phyloP scores from a whole-genome alignment of 352 stramenopile species.

The Blastocystis sp. region DNA sequence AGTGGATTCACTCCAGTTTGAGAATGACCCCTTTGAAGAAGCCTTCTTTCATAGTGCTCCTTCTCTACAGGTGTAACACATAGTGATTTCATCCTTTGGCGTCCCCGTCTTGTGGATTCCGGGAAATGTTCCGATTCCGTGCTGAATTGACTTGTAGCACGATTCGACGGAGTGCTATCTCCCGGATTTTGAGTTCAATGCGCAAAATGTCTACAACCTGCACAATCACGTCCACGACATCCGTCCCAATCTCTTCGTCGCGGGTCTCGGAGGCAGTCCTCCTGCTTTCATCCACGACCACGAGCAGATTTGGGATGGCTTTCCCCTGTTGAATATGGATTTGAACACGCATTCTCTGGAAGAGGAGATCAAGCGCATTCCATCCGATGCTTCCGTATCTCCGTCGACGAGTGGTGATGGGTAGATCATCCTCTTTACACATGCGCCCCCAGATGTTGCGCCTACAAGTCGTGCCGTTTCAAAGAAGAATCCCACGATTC shows the following conservation, averaged over 20 bases:
- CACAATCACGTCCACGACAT: constrained; percentile 22
- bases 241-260: constrained; percentile 2
- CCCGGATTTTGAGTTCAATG: not conserved
- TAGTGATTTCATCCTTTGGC: not conserved
- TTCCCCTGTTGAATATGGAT: not conserved
- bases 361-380: not conserved
- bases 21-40: not conserved
- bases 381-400: constrained; percentile 26
- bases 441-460: constrained; percentile 2
- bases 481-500: not conserved
- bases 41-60: not conserved
- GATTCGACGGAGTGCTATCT: constrained; percentile 22
- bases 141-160: constrained; percentile 14
- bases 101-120: constrained; percentile 60
- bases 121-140: constrained; percentile 13
- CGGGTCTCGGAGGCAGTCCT: constrained; percentile 40
- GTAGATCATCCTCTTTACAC: constrained; percentile 45
- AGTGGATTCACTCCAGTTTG: not conserved
- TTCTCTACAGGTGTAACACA: not conserved
- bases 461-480: constrained; percentile 1
- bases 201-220: not conserved
- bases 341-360: not conserved
- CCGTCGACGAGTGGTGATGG: too few species aligned
- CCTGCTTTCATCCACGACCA: not conserved
- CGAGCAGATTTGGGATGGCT: constrained; percentile 14